Percentiles rank a stretch among this genome's conserved stretches.
These are phyloP conservation scores for Penicillium psychrosexuale DNA, from an alignment of 2,329 filamentous ascomycete species.

Conservation along the genomic window DNA sequence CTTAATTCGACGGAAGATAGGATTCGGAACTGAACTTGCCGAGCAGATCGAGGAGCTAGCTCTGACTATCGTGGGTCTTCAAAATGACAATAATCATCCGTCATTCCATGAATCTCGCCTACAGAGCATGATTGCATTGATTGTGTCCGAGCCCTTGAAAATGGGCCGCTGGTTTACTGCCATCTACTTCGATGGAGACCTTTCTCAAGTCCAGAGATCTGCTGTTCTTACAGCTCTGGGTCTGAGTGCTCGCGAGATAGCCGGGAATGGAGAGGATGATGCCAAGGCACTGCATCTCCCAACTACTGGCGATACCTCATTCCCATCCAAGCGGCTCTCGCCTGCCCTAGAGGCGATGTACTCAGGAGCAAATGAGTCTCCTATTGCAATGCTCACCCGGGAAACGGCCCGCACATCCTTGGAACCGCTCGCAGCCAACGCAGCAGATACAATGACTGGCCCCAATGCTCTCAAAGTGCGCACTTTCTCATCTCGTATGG, in stretches of 20 bases:
- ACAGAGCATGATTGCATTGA: conserved; percentile 76
- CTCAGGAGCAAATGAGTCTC: conserved; percentile 45
- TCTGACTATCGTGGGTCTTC: conserved; percentile 69
- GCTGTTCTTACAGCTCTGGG: conserved; percentile 79
- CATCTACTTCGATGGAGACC: conserved; percentile 87
- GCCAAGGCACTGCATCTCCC: conserved; percentile 37
- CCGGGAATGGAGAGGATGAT: conserved; percentile 65
- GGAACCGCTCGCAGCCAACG: conserved; percentile 73
- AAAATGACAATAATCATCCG: conserved; percentile 80
- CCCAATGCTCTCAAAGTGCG: conserved; percentile 84
- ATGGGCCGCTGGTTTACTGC: conserved; percentile 83
- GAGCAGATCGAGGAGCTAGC: conserved; percentile 82
- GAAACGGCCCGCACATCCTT: conserved; percentile 70
- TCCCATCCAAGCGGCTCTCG: conserved; percentile 79
- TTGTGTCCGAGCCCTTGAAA: conserved; percentile 69
- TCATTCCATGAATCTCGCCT: conserved; percentile 72
- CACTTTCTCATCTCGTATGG: conserved; percentile 78
- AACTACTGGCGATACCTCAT: conserved; percentile 47
- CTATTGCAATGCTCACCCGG: conserved; percentile 66
- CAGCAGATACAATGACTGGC: conserved; percentile 74
- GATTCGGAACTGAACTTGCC: conserved; percentile 81
- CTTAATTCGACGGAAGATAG: conserved; percentile 82
- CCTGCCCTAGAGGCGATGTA: conserved; percentile 71
- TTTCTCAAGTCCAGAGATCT: conserved; percentile 79
- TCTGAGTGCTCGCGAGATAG: conserved; percentile 76